Percentiles rank a stretch among this genome's conserved stretches.
These are phyloP conservation scores for Agrostemma githago DNA, from an alignment of 148 eudicot species.

Conservation along the genomic window DNA sequence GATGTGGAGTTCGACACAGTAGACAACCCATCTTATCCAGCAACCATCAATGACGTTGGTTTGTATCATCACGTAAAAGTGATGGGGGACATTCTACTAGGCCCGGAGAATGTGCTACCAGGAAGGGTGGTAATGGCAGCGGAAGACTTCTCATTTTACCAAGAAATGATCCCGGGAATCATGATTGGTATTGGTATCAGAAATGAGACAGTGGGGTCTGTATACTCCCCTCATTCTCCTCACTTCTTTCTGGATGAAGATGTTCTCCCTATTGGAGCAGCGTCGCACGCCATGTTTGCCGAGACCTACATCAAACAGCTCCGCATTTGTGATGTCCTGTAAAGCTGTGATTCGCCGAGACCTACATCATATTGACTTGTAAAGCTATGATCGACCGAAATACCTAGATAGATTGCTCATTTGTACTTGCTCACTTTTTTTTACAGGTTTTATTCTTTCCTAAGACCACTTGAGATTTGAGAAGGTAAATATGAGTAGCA, in stretches of 20 bases:
- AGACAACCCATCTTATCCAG: constrained; percentile 54
- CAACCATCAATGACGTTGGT: constrained; percentile 47
- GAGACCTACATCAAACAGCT: constrained; percentile 48
- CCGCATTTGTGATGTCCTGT: constrained; percentile 7
- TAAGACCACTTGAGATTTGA: no score
- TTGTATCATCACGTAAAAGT: constrained; percentile 47
- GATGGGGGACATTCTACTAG: constrained; percentile 46
- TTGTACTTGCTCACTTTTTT: no score
- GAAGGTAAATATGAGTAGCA: no score
- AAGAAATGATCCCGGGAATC: constrained; percentile 60
- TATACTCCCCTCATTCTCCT: constrained; percentile 66
- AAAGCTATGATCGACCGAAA: no score
- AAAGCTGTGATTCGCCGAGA: neutral
- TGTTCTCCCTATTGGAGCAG: constrained; percentile 70
- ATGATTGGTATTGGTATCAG: constrained; percentile 59
- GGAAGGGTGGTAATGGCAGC: constrained; percentile 58
- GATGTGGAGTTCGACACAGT: constrained; percentile 36
- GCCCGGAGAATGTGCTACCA: constrained; percentile 42
- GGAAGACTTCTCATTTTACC: constrained; percentile 86
- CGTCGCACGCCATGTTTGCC: constrained; percentile 52
- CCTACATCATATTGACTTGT: no score
- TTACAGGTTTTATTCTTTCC: no score
- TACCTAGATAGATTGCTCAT: no score
- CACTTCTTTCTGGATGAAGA: constrained; percentile 72
- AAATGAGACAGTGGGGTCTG: constrained; percentile 53